Evolutionary conservation across 2,329 filamentous ascomycete species (phyloP).

Genomic region (Neoscytalidium dimidiatum): DNA sequence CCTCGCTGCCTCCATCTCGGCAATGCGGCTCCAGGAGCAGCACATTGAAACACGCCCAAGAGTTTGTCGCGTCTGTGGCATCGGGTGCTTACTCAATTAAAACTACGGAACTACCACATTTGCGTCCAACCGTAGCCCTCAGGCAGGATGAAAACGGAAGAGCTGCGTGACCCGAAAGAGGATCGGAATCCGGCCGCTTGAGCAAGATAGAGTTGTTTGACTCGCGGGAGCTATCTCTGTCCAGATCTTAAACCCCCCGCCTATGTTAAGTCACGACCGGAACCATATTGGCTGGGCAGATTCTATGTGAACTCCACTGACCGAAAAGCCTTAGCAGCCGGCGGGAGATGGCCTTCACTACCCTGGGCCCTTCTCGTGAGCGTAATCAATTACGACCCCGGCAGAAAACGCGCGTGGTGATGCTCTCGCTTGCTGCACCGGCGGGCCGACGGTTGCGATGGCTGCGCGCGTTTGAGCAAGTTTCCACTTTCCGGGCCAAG

Average conservation of each 20-base stretch:
- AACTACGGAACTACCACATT: background rate
- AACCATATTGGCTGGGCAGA: too few species aligned
- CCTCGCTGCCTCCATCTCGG: background rate
- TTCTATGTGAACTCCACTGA: too few species aligned
- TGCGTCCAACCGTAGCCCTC: background rate
- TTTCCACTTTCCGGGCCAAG: constrained; percentile 14
- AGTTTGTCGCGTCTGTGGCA: background rate
- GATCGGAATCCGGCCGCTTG: background rate
- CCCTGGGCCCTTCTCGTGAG: background rate
- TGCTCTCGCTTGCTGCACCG: background rate
- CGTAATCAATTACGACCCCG: background rate
- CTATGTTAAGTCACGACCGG: background rate
- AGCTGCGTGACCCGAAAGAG: background rate
- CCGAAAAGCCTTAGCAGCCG: background rate
- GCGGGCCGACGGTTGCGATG: constrained; percentile 6
- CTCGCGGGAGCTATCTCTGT: background rate
- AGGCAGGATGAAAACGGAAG: background rate
- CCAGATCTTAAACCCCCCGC: background rate
- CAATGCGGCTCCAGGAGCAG: constrained; percentile 1
- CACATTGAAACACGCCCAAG: constrained; percentile 8
- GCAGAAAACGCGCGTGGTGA: background rate
- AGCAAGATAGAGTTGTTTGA: background rate
- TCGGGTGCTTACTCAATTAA: background rate
- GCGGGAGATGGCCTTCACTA: background rate
- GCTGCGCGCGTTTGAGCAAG: constrained; percentile 17